Evolutionary conservation across 2,329 filamentous ascomycete genomes (phyloP).

Genomic region (Chrysoporthe cubensis): DNA sequence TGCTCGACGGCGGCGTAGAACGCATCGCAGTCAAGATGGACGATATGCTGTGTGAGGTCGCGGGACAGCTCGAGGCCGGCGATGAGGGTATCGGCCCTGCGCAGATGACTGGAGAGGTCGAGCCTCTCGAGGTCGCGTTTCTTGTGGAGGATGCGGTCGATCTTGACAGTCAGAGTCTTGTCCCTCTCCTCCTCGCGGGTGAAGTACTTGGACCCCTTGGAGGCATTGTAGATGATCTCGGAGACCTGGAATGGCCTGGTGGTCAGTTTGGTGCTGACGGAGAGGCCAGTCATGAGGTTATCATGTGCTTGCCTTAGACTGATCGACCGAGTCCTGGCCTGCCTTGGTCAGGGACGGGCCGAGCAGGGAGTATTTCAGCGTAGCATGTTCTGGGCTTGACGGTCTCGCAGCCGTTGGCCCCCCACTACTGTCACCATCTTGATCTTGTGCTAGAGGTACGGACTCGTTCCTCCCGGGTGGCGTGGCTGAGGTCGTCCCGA

Average conservation of each 20-base stretch:
- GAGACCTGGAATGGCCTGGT: slow-evolving; percentile 65
- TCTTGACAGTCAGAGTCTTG: slow-evolving; percentile 81
- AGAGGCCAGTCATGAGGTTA: not conserved
- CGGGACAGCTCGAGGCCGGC: slow-evolving; percentile 76
- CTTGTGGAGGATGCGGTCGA: slow-evolving; percentile 74
- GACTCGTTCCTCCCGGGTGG: not conserved
- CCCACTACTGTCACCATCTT: not conserved
- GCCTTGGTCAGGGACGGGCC: slow-evolving; percentile 93
- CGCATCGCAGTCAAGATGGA: slow-evolving; percentile 96
- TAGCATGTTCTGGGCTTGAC: slow-evolving; percentile 45
- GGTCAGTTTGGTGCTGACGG: slow-evolving; percentile 5
- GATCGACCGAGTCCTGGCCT: slow-evolving; percentile 91
- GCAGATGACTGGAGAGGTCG: slow-evolving; percentile 73
- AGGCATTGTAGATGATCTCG: slow-evolving; percentile 95
- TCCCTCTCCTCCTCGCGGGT: slow-evolving; percentile 86
- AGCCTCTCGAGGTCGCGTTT: slow-evolving; percentile 76
- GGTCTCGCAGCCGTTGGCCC: not conserved
- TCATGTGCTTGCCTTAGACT: slow-evolving; percentile 66
- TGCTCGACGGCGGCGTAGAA: slow-evolving; percentile 96
- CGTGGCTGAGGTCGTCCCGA: not conserved
- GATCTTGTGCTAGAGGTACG: not conserved
- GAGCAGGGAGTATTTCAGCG: slow-evolving; percentile 86
- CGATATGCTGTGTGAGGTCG: slow-evolving; percentile 81
- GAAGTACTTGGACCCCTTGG: slow-evolving; percentile 96
- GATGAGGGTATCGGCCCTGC: slow-evolving; percentile 80